These are phyloP conservation scores for Circinella umbellata DNA, from an alignment of 371 early-diverging fungal genomes.

Conservation along the genomic window DNA sequence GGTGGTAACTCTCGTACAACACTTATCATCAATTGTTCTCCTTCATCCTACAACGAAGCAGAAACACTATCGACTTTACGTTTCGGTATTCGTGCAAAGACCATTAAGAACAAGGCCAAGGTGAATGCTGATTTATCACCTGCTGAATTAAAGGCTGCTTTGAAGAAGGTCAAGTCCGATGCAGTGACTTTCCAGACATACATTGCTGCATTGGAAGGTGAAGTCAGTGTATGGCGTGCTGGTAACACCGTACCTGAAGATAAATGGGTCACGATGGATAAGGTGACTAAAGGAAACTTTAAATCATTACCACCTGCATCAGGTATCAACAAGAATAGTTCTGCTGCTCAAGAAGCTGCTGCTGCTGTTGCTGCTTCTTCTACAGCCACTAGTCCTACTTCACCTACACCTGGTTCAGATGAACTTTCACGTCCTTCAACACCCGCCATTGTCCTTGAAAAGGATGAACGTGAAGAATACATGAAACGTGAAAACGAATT, in stretches of 20 bases:
- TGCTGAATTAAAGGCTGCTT: conserved; percentile 89
- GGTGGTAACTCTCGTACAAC: conserved; percentile 98
- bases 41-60: conserved; percentile 93
- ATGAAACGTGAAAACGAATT: conserved; percentile 94
- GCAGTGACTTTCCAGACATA: conserved; percentile 82
- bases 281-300: conserved; percentile 56
- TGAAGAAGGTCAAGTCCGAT: conserved; percentile 88
- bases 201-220: conserved; percentile 84
- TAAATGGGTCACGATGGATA: conserved; percentile 79
- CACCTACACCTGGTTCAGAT: neutral
- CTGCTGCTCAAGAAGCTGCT: neutral
- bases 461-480: conserved; percentile 94
- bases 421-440: conserved; percentile 75
- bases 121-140: conserved; percentile 94
- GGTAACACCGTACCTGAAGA: conserved; percentile 78
- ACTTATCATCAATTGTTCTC: conserved; percentile 96
- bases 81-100: conserved; percentile 97
- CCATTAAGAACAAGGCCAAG: conserved; percentile 98
- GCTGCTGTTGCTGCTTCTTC: conserved; percentile 31
- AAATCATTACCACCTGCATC: conserved; percentile 47
- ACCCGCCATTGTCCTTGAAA: conserved; percentile 75
- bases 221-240: conserved; percentile 86
- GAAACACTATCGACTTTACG: conserved; percentile 96
- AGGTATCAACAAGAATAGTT: conserved; percentile 38
- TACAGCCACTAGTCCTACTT: conserved; percentile 40